Evolutionary conservation across 2,329 filamentous ascomycete genomes (phyloP).

Genomic region (Neofusicoccum ribis): DNA sequence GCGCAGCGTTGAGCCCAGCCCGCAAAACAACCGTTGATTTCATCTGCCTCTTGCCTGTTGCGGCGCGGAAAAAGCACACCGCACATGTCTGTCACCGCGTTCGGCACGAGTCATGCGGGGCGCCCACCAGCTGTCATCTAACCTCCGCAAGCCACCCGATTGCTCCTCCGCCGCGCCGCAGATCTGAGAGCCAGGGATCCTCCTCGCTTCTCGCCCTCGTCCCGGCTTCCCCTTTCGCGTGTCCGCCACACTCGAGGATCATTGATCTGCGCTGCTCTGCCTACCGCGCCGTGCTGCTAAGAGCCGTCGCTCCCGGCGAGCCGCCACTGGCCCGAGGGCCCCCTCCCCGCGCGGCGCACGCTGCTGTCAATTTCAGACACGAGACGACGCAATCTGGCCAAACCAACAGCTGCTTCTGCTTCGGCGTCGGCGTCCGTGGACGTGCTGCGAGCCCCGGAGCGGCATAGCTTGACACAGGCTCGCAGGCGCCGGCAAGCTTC

Average conservation of each 20-base stretch:
- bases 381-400: background rate
- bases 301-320: background rate
- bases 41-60: background rate
- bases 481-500: background rate
- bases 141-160: conserved; percentile 15
- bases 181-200: background rate
- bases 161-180: conserved; percentile 7
- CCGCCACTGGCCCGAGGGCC: background rate
- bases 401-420: background rate
- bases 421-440: background rate
- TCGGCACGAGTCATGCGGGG: conserved; percentile 15
- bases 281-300: background rate
- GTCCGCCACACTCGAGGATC: conserved; percentile 10
- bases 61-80: conserved; percentile 5
- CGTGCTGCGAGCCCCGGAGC: background rate
- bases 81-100: background rate
- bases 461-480: background rate
- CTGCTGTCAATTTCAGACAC: background rate
- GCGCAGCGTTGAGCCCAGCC: background rate
- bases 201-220: conserved; percentile 2
- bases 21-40: conserved; percentile 10
- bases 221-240: conserved; percentile 15
- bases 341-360: background rate
- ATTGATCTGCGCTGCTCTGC: conserved; percentile 6
- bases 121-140: conserved; percentile 6